These are phyloP conservation scores for Saccharomycopsis selenospora DNA, from an alignment of 805 yeast genomes.

Conservation along the genomic window DNA sequence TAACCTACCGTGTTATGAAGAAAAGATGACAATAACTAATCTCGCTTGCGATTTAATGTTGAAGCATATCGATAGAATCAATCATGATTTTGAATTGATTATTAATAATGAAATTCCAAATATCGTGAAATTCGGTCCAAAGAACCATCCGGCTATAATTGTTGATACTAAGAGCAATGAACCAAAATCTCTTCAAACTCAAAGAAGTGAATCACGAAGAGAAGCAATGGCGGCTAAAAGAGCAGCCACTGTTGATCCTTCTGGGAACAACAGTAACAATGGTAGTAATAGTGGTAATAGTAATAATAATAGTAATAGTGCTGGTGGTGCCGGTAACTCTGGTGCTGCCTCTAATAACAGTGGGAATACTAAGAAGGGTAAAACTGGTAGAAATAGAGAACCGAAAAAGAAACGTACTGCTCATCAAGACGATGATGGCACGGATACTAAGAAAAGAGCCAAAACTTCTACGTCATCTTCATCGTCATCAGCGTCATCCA, in stretches of 20 bases:
- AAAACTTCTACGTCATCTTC: conserved; percentile 7
- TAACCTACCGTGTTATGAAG: conserved; percentile 86
- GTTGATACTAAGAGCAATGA: conserved; percentile 45
- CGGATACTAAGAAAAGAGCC: conserved; percentile 3
- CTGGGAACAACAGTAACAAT: conserved; percentile 16
- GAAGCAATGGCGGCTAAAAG: conserved; percentile 89
- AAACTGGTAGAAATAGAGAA: neutral
- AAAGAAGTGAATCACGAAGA: conserved; percentile 77
- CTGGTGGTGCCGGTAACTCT: conserved; percentile 3
- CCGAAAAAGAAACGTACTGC: conserved; percentile 11
- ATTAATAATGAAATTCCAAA: conserved; percentile 78
- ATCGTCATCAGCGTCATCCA: neutral
- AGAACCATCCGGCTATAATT: conserved; percentile 87
- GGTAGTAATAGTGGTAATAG: conserved; percentile 3
- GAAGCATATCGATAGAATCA: conserved; percentile 63
- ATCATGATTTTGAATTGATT: conserved; percentile 73
- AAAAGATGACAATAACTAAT: conserved; percentile 94
- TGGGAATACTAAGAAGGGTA: conserved; percentile 20
- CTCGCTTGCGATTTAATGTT: conserved; percentile 75
- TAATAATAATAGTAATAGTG: neutral
- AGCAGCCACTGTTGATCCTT: conserved; percentile 40
- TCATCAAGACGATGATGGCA: conserved; percentile 6
- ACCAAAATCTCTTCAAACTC: conserved; percentile 59
- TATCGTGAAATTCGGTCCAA: conserved; percentile 64
- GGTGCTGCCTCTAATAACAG: conserved; percentile 21